These are phyloP conservation scores for Aegilops speltoides DNA, from an alignment of 176 grass and related monocot genomes.

Conservation along the genomic window DNA sequence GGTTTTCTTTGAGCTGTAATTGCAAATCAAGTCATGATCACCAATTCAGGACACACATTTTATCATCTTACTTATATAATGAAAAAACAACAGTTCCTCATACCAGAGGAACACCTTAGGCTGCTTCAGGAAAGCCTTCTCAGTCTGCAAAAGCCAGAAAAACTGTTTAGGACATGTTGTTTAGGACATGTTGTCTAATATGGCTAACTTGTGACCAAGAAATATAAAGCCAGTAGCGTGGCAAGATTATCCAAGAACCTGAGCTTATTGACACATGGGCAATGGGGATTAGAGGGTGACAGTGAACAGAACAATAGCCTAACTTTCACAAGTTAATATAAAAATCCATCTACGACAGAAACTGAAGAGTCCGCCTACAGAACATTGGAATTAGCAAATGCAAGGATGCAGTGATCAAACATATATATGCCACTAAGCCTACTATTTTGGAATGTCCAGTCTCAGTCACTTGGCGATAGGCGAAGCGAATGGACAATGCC, in stretches of 20 bases:
- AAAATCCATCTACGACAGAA: not conserved
- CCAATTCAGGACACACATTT: not conserved
- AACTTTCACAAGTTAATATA: not conserved
- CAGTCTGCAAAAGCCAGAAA: conserved; percentile 26
- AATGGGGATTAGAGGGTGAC: not conserved
- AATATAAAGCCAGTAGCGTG: not conserved
- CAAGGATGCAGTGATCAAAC: not conserved
- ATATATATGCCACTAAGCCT: not conserved
- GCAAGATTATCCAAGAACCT: not conserved
- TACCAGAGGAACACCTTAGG: conserved; percentile 52
- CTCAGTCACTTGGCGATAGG: not conserved
- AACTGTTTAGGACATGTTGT: not conserved
- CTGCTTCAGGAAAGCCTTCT: conserved; percentile 42
- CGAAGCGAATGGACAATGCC: not conserved
- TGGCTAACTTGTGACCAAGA: not conserved
- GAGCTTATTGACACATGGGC: not conserved
- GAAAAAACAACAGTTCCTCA: not conserved
- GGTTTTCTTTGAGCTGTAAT: conserved; percentile 22
- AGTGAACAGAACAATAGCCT: not conserved
- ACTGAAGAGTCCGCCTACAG: not conserved
- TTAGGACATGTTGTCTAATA: not conserved
- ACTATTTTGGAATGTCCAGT: not conserved
- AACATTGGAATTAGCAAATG: not conserved
- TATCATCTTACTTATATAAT: not conserved
- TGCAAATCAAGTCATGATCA: not conserved